Conservation (phyloP, 1,284 basidiomycete species). For the Cryptococcus sp. region DNA sequence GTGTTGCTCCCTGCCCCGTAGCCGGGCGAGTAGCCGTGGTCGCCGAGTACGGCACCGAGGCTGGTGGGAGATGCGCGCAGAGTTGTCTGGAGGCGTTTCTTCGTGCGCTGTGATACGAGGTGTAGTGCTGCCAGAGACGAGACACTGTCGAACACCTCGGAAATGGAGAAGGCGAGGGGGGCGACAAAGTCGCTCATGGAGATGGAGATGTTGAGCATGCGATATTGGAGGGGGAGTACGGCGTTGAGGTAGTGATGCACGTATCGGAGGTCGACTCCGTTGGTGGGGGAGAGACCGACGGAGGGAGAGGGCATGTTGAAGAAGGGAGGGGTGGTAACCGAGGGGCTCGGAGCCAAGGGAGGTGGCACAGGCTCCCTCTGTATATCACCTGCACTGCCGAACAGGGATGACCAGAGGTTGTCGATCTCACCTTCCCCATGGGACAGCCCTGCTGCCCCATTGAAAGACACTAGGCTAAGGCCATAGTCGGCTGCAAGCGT, state of each 20-base stretch:
- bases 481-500: too few species aligned
- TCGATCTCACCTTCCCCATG: background rate
- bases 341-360: background rate
- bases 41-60: background rate
- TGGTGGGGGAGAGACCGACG: background rate
- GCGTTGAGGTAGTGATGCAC: slow-evolving; percentile 30
- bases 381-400: background rate
- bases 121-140: slow-evolving; percentile 25
- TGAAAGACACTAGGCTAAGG: too few species aligned
- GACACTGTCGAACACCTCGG: slow-evolving; percentile 17
- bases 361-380: background rate
- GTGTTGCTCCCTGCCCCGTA: too few species aligned
- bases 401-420: background rate
- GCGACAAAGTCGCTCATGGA: slow-evolving; percentile 21
- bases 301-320: slow-evolving; percentile 6
- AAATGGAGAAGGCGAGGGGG: slow-evolving; percentile 20
- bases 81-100: background rate
- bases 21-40: background rate
- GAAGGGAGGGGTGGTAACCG: background rate
- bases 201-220: slow-evolving; percentile 20
- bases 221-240: slow-evolving; percentile 30
- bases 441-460: too few species aligned
- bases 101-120: slow-evolving; percentile 17
- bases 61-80: background rate
- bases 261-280: slow-evolving; percentile 14